Base-by-base conservation (phyloP, 345 rosid species). In the Barbarea vulgaris region DNA sequence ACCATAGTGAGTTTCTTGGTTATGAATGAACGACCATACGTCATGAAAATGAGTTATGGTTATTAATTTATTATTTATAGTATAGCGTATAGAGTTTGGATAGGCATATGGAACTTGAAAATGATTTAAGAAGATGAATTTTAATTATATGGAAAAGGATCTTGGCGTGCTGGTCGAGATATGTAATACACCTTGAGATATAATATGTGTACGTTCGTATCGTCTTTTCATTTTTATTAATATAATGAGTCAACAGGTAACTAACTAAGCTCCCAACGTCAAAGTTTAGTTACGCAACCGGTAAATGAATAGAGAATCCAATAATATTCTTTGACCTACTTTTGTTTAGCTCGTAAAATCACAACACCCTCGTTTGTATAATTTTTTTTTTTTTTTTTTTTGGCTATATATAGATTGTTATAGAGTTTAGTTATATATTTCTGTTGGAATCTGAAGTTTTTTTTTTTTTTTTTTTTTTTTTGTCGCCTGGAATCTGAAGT, bases 211-310 rank as follows among this genome's bases (percentile, higher is more conserved):
- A 11, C 17, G 7, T 41, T 41, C 17, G 47, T 7, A 47, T 53
- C 41, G 44, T 69, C 6, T 33, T 33, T 52, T n/a, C 46, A 13
- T 18, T 18, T 66, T 18, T 64, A 8, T 37, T 5, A 58, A 19
- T 70, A 28, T 15, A 36, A 44, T 7, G 46, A 46, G 67, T 70
- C 52, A 77, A 34, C 48, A 57, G 12, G 19, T 54, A 44, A 69
- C 44, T 28, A 60, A 30, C 28, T 28, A 60, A 30, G 21, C 72
- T 71, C 51, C 50, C 77, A 57, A 56, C 14, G 81, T 77, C 81
- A 77, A 76, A 30, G 67, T 77, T 70, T 72, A 72, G 81, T 71
- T 77, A 77, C 68, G 69, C 69, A 63, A 58, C 77, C 69, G 73
- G 77, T 70, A 31, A 52, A 24, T 24, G 14, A 9, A 53, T 44